Evolutionary conservation across 2,329 filamentous ascomycete species (phyloP).

Genomic region (Pseudocercospora crystallina): DNA sequence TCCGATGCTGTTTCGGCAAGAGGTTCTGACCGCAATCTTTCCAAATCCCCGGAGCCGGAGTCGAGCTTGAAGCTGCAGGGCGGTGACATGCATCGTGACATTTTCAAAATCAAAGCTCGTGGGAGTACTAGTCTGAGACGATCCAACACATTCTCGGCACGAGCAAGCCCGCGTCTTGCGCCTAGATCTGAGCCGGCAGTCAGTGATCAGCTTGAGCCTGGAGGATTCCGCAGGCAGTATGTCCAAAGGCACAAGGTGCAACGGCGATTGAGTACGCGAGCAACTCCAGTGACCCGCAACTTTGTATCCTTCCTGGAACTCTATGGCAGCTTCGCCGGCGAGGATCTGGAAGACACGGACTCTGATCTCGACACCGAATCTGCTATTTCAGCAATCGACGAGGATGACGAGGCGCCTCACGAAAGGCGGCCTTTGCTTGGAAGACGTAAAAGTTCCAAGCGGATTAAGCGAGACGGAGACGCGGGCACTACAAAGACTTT

Average conservation of each 20-base stretch:
- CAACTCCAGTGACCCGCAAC: constrained; percentile 61
- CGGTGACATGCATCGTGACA: constrained; percentile 74
- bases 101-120: constrained; percentile 70
- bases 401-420: constrained; percentile 55
- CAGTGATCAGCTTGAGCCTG: constrained; percentile 50
- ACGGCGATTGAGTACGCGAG: constrained; percentile 40
- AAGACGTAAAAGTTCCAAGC: constrained; percentile 53
- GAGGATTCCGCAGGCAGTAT: constrained; percentile 56
- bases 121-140: constrained; percentile 48
- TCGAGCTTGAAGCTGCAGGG: constrained; percentile 72
- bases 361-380: constrained; percentile 51
- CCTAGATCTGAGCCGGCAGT: constrained; percentile 36
- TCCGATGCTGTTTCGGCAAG: constrained; percentile 8
- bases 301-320: constrained; percentile 76
- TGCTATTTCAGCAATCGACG: constrained; percentile 57
- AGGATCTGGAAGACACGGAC: constrained; percentile 61
- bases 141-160: constrained; percentile 66
- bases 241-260: constrained; percentile 47
- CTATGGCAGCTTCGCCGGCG: constrained; percentile 75
- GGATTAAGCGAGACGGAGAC: constrained; percentile 54
- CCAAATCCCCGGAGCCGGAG: constrained; percentile 38
- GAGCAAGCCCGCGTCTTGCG: constrained; percentile 15
- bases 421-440: constrained; percentile 64
- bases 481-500: constrained; percentile 71
- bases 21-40: neutral